Percentiles rank a stretch among this genome's conserved stretches.
phyloP scores from a whole-genome alignment of 2,329 filamentous ascomycete species.

The Botrytis paeoniae region DNA sequence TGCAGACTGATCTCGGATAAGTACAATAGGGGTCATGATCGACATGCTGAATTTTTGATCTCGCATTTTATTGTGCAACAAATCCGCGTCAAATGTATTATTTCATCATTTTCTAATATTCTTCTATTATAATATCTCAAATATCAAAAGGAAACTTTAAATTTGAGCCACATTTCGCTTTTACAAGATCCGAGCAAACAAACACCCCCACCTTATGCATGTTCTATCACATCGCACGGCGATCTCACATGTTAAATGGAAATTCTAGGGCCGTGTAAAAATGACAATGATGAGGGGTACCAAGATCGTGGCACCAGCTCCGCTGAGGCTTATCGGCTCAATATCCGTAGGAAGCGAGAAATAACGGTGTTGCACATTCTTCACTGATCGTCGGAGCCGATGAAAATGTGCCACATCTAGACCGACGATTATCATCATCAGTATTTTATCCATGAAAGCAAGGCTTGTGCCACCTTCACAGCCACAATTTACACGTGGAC shows the following conservation, averaged over 20 bases:
- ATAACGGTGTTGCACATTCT: neutral
- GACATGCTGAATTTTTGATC: neutral
- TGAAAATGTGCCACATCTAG: neutral
- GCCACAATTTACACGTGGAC: neutral
- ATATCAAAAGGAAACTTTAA: neutral
- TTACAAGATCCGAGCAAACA: neutral
- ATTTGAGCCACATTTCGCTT: neutral
- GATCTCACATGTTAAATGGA: slow-evolving; percentile 1
- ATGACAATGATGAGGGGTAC: neutral
- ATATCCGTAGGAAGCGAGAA: neutral
- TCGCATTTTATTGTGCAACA: neutral
- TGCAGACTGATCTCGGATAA: neutral
- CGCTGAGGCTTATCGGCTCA: neutral
- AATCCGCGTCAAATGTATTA: neutral
- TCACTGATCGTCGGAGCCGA: neutral
- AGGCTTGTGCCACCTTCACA: neutral
- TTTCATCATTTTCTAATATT: neutral
- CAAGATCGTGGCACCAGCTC: neutral
- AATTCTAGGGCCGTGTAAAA: neutral
- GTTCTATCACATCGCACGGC: neutral
- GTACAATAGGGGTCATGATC: slow-evolving; percentile 12
- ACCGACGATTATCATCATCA: neutral
- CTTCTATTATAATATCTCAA: neutral
- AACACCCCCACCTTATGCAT: neutral
- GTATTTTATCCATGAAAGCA: neutral